Conservation (phyloP, 352 stramenopile genomes). For the Plasmopara halstedii region DNA sequence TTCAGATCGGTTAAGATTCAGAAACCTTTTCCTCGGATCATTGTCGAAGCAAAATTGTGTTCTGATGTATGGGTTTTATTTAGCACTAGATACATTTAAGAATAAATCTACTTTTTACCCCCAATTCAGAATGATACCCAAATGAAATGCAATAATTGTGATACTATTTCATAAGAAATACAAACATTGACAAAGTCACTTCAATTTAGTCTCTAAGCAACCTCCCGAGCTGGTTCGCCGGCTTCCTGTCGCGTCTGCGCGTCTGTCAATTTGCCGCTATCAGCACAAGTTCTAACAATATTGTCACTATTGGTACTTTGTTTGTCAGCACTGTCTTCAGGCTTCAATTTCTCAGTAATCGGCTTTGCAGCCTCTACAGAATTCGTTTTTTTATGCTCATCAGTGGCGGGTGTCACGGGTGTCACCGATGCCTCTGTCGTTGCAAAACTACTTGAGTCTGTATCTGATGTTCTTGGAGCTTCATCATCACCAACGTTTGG, state of each 20-base stretch:
- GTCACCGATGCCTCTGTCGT: constrained; percentile 30
- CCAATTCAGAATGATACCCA: too few relatives aligned
- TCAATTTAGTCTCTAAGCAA: too few relatives aligned
- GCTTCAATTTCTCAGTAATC: constrained; percentile 9
- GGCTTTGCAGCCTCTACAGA: constrained; percentile 6
- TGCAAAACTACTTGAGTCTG: constrained; percentile 14
- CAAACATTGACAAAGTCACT: too few relatives aligned
- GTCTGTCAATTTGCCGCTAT: constrained; percentile 12
- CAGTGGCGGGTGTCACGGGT: constrained; percentile 17
- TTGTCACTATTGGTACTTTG: constrained; percentile 15
- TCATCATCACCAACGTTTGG: constrained; percentile 41
- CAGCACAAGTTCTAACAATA: constrained; percentile 17
- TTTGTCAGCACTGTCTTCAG: constrained; percentile 7
- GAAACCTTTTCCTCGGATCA: too few relatives aligned
- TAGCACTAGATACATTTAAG: too few relatives aligned
- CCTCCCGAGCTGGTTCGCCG: constrained; percentile 39
- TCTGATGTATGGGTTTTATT: too few relatives aligned
- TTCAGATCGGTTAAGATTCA: too few relatives aligned
- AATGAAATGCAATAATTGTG: too few relatives aligned
- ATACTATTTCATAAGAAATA: too few relatives aligned
- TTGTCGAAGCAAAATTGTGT: too few relatives aligned
- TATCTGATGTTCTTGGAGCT: constrained; percentile 1
- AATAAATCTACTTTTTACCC: too few relatives aligned
- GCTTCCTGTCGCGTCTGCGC: constrained; percentile 32
- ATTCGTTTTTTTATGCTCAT: constrained; percentile 6